A percentile compares a stretch with the other conserved stretches of the same genome.
Evolutionary conservation across 441 rosid genomes (phyloP).

Genomic region (California macrophylla): DNA sequence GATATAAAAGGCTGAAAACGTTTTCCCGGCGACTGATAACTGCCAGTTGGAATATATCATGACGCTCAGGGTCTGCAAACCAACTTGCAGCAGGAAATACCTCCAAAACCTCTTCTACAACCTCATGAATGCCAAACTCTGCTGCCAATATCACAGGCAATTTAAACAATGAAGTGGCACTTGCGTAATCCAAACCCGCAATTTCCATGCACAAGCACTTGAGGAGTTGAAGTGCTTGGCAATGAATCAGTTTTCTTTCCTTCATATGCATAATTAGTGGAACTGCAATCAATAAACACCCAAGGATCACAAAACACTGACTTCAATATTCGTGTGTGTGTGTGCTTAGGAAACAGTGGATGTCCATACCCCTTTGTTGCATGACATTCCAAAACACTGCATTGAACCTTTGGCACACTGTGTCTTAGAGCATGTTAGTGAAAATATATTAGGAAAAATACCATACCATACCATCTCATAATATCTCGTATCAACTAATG

Average conservation of each 20-base stretch:
- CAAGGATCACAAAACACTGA: neutral
- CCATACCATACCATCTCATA: neutral
- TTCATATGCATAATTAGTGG: neutral
- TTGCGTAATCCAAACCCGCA: neutral
- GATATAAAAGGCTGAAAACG: constrained; percentile 27
- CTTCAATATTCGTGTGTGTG: neutral
- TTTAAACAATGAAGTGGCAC: neutral
- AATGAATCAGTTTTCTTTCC: neutral
- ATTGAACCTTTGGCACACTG: neutral
- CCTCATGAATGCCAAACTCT: neutral
- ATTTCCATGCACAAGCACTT: neutral
- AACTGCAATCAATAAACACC: neutral
- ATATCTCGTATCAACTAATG: neutral
- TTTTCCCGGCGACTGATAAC: constrained; percentile 17
- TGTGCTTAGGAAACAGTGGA: neutral
- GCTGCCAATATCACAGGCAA: neutral
- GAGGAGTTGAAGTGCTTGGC: constrained; percentile 2
- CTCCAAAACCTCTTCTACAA: neutral
- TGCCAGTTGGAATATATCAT: neutral
- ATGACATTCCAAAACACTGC: neutral
- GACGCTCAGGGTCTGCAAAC: neutral
- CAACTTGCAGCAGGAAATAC: neutral
- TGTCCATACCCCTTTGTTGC: neutral
- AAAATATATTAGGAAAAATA: neutral
- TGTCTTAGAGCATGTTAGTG: neutral